A percentile compares a stretch with the other conserved stretches of the same genome.
These are phyloP conservation scores for Entelexis paramagnoliae DNA, from an alignment of 1,139 yeast genomes.

Conservation along the genomic window DNA sequence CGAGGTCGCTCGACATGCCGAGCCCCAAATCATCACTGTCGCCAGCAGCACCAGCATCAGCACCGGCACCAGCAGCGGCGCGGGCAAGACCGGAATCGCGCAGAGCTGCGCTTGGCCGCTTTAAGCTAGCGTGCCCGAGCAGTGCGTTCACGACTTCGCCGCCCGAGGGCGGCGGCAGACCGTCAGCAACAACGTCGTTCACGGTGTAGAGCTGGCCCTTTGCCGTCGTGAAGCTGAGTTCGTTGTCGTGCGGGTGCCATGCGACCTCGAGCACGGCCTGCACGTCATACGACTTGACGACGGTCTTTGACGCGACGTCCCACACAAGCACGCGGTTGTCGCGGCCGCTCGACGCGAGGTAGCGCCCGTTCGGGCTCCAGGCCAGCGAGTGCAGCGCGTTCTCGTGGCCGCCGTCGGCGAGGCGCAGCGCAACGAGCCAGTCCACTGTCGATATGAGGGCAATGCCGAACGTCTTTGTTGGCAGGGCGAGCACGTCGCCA, in stretches of 20 bases:
- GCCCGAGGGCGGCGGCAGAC: slow-evolving; percentile 23
- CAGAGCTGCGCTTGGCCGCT: neutral
- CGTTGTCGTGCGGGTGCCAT: slow-evolving; percentile 35
- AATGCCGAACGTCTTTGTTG: slow-evolving; percentile 36
- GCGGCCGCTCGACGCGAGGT: slow-evolving; percentile 43
- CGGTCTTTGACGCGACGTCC: slow-evolving; percentile 31
- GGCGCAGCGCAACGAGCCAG: slow-evolving; percentile 21
- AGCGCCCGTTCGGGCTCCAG: slow-evolving; percentile 53
- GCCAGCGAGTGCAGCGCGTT: slow-evolving; percentile 42
- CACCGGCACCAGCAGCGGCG: no score
- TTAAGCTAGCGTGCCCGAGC: neutral
- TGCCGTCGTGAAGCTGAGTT: slow-evolving; percentile 29
- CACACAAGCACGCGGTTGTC: slow-evolving; percentile 48
- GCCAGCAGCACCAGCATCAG: no score
- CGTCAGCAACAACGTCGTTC: slow-evolving; percentile 20
- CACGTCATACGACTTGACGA: slow-evolving; percentile 21
- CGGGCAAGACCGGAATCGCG: slow-evolving; percentile 1
- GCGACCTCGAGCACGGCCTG: slow-evolving; percentile 24
- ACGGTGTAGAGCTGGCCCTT: slow-evolving; percentile 31
- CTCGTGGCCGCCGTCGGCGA: slow-evolving; percentile 27
- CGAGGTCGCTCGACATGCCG: neutral
- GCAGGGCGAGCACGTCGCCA: slow-evolving; percentile 56
- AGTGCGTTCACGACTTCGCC: slow-evolving; percentile 10
- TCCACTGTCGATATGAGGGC: slow-evolving; percentile 29
- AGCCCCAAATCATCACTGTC: slow-evolving; percentile 1